Evolutionary conservation across 2,329 filamentous ascomycete species (phyloP).

Genomic region (Hortaea sp.): DNA sequence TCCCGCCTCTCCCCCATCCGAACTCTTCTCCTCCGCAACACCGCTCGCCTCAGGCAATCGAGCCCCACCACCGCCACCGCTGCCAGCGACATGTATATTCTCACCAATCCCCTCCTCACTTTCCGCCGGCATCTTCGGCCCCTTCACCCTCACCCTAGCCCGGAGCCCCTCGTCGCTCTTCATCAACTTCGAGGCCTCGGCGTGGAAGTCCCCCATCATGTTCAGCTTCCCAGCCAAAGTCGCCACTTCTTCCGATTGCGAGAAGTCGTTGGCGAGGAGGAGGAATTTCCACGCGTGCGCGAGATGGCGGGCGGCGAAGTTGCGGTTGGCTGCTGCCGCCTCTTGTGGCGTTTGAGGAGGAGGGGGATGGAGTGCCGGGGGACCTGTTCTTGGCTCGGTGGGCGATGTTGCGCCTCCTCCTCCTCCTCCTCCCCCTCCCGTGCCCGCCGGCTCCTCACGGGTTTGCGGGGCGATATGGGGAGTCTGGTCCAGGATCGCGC

Average conservation of each 20-base stretch:
- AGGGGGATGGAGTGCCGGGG: too few relatives aligned
- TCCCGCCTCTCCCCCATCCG: too few relatives aligned
- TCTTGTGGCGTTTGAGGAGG: too few relatives aligned
- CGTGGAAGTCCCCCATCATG: not conserved
- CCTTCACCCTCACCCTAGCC: not conserved
- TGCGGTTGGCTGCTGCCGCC: not conserved
- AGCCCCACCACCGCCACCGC: too few relatives aligned
- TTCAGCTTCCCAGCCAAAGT: not conserved
- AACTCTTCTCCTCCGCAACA: too few relatives aligned
- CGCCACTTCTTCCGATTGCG: not conserved
- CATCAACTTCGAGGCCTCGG: not conserved
- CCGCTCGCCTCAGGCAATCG: too few relatives aligned
- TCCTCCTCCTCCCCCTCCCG: not conserved
- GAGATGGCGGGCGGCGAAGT: not conserved
- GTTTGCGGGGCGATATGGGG: not conserved
- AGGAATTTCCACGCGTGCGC: not conserved
- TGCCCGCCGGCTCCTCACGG: not conserved
- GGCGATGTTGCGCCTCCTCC: not conserved
- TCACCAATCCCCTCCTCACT: too few relatives aligned
- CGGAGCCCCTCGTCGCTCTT: not conserved
- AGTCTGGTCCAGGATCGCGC: not conserved
- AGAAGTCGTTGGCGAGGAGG: not conserved
- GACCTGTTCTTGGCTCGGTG: not conserved
- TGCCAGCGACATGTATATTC: too few relatives aligned
- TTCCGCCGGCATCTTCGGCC: too few relatives aligned